These are phyloP conservation scores for Globisporangium alternatum DNA, from an alignment of 352 stramenopile species.

Conservation along the genomic window DNA sequence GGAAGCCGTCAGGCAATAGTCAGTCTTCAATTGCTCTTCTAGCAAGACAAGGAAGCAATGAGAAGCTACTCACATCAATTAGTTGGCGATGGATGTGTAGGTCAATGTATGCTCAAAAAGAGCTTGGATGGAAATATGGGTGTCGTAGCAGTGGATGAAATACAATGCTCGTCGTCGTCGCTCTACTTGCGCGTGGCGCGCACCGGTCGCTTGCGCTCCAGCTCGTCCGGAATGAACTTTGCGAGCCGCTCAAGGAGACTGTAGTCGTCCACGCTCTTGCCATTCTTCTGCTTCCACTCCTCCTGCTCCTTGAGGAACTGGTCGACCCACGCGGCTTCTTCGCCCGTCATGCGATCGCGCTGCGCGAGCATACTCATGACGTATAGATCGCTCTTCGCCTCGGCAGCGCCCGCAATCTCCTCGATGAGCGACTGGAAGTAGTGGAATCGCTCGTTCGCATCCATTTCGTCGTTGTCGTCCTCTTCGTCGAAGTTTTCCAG, in stretches of 20 bases:
- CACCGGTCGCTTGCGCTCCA: conserved; percentile 12
- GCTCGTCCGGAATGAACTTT: conserved; percentile 13
- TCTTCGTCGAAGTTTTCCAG: conserved; percentile 13
- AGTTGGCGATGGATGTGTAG: not conserved
- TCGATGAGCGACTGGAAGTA: conserved; percentile 14
- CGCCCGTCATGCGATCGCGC: conserved; percentile 17
- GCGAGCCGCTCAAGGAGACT: not conserved
- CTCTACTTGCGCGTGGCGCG: conserved; percentile 7
- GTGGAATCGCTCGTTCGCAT: conserved; percentile 8
- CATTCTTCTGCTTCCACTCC: conserved; percentile 29
- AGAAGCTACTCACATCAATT: not conserved
- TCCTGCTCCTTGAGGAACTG: conserved; percentile 26
- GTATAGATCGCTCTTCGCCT: conserved; percentile 23
- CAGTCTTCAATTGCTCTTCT: too few species aligned
- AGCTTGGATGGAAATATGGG: not conserved
- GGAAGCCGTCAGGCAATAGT: too few species aligned
- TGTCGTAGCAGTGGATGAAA: not conserved
- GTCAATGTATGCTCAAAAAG: not conserved
- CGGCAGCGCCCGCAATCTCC: conserved; percentile 9
- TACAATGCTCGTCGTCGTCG: not conserved
- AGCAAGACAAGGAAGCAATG: not conserved
- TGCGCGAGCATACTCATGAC: conserved; percentile 26
- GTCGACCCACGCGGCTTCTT: conserved; percentile 31
- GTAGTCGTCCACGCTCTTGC: conserved; percentile 28
- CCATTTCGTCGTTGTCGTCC: conserved; percentile 16